Evolutionary conservation across 179 eudicot genomes (phyloP).

Genomic region (Silene coronaria): DNA sequence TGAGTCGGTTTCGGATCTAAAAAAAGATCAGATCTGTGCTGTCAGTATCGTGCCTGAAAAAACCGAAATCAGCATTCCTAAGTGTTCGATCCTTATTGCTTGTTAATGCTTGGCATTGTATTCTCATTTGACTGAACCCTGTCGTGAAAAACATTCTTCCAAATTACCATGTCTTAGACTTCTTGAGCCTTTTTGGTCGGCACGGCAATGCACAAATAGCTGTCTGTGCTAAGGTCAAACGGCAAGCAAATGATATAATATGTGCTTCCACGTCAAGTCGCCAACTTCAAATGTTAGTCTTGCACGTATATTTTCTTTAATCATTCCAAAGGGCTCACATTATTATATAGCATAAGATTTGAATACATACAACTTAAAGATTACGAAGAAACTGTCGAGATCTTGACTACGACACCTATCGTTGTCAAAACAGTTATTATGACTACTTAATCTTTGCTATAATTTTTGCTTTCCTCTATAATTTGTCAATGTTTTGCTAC

Average conservation of each 20-base stretch:
- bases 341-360: constrained; percentile 1
- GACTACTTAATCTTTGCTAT: constrained; percentile 8
- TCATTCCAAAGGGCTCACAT: neutral
- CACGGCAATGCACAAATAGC: neutral
- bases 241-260: constrained; percentile 10
- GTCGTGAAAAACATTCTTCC: neutral
- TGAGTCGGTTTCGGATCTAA: too few relatives aligned
- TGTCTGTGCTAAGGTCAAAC: neutral
- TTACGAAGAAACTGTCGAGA: constrained; percentile 15
- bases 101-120: constrained; percentile 14
- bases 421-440: constrained; percentile 18
- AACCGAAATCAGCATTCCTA: too few relatives aligned
- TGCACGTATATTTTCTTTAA: constrained; percentile 1
- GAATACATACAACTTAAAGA: constrained; percentile 16
- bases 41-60: too few relatives aligned
- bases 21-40: too few relatives aligned
- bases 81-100: neutral
- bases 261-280: constrained; percentile 14
- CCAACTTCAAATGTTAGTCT: constrained; percentile 1
- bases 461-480: constrained; percentile 3
- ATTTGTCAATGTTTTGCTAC: constrained; percentile 20
- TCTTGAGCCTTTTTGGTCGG: neutral
- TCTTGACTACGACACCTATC: constrained; percentile 19
- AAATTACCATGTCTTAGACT: constrained; percentile 1
- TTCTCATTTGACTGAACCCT: neutral